Evolutionary conservation across 2,329 filamentous ascomycete species (phyloP).

Genomic region (Bertia moriformis): DNA sequence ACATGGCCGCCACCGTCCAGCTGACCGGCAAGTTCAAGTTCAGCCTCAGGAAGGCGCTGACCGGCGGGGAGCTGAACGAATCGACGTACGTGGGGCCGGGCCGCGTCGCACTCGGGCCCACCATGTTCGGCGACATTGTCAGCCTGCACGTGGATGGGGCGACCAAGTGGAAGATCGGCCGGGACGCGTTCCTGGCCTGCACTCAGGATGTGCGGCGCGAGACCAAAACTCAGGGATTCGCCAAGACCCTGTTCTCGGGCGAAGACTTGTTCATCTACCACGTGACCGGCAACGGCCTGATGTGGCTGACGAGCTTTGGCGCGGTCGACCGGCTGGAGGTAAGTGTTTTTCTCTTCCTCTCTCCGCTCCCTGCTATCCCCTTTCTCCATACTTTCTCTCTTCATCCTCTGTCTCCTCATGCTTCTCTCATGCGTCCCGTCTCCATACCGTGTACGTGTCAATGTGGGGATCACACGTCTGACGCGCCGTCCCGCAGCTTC

Average conservation of each 20-base stretch:
- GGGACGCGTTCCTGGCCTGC: constrained; percentile 7
- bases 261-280: constrained; percentile 8
- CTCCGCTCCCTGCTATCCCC: no score
- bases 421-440: no score
- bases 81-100: constrained; percentile 7
- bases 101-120: constrained; percentile 6
- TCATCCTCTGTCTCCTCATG: no score
- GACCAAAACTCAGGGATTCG: constrained; percentile 7
- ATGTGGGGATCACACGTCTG: not conserved
- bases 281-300: constrained; percentile 5
- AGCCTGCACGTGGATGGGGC: constrained; percentile 6
- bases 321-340: constrained; percentile 9
- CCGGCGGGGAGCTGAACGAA: constrained; percentile 7
- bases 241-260: constrained; percentile 8
- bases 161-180: constrained; percentile 6
- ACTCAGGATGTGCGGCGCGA: constrained; percentile 7
- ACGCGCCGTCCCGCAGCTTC: constrained; percentile 6
- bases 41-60: constrained; percentile 8
- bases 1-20: constrained; percentile 7
- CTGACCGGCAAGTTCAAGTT: constrained; percentile 8
- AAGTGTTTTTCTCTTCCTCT: constrained; percentile 3
- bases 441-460: no score
- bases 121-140: constrained; percentile 8
- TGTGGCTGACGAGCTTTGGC: constrained; percentile 9
- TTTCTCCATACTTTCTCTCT: not conserved